Conservation (phyloP, 2,329 filamentous ascomycete genomes). For the Pseudogymnoascus sp. region DNA sequence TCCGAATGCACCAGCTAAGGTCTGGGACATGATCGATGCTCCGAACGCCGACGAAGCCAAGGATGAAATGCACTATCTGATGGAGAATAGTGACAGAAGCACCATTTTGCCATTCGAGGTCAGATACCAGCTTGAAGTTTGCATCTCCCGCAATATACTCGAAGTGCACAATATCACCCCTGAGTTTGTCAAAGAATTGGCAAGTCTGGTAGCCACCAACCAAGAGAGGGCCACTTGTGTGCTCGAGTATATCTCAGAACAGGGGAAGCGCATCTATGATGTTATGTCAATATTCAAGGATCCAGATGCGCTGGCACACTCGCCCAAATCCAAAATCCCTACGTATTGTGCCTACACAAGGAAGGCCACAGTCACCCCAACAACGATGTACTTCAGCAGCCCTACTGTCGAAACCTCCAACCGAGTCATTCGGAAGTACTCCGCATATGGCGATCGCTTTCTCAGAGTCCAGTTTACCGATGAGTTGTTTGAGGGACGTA, state of each 20-base stretch:
- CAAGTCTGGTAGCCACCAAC: conserved; percentile 36
- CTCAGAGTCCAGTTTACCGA: conserved; percentile 85
- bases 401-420: conserved; percentile 83
- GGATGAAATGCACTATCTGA: conserved; percentile 16
- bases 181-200: conserved; percentile 59
- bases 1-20: conserved; percentile 26
- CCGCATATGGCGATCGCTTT: conserved; percentile 64
- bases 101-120: conserved; percentile 56
- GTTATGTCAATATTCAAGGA: conserved; percentile 65
- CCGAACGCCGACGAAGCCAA: conserved; percentile 12
- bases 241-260: conserved; percentile 65
- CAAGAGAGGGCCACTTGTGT: conserved; percentile 50
- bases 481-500: conserved; percentile 44
- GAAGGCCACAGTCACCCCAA: conserved; percentile 75
- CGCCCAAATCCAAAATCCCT: conserved; percentile 47
- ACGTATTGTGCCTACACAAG: conserved; percentile 66
- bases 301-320: conserved; percentile 39
- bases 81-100: conserved; percentile 20
- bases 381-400: conserved; percentile 67
- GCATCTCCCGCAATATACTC: conserved; percentile 70
- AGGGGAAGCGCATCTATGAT: conserved; percentile 52
- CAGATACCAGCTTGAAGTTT: conserved; percentile 87
- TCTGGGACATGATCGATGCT: conserved; percentile 37
- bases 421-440: conserved; percentile 68
- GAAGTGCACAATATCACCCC: conserved; percentile 64